These are phyloP conservation scores for Lepidopterella palustris DNA, from an alignment of 495 filamentous ascomycete species.

Conservation along the genomic window DNA sequence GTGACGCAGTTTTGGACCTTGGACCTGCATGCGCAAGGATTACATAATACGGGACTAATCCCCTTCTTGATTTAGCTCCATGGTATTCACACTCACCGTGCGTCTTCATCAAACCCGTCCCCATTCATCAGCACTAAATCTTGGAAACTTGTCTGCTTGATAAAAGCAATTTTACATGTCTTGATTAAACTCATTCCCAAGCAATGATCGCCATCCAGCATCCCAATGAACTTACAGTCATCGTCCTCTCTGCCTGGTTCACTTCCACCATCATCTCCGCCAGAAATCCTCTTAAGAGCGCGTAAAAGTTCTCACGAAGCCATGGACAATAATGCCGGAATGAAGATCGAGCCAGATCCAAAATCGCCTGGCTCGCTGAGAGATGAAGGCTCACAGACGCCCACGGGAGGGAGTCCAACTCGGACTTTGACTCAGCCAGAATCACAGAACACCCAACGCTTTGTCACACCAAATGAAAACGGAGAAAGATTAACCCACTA, in stretches of 20 bases:
- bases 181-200: constrained; percentile 3
- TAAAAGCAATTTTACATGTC: neutral
- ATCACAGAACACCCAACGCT: constrained; percentile 14
- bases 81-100: neutral
- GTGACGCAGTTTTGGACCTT: neutral
- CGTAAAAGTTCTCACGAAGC: constrained; percentile 1
- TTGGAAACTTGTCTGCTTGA: no score
- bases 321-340: neutral
- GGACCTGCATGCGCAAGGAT: neutral
- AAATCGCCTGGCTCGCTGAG: neutral
- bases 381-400: constrained; percentile 1
- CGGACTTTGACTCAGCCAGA: neutral
- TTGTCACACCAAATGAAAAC: neutral
- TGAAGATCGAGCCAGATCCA: neutral
- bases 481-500: neutral
- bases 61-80: no score
- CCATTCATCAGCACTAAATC: no score
- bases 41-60: neutral
- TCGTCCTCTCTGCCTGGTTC: neutral
- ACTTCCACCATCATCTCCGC: neutral
- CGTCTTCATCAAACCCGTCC: no score
- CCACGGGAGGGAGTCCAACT: neutral
- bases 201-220: constrained; percentile 12
- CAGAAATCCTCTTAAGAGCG: neutral
- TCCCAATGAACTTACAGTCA: neutral